Percentiles rank a stretch among this genome's conserved stretches.
Evolutionary conservation across 176 grass and related monocot species (phyloP).

Genomic region (Alopecurus myosuroides): DNA sequence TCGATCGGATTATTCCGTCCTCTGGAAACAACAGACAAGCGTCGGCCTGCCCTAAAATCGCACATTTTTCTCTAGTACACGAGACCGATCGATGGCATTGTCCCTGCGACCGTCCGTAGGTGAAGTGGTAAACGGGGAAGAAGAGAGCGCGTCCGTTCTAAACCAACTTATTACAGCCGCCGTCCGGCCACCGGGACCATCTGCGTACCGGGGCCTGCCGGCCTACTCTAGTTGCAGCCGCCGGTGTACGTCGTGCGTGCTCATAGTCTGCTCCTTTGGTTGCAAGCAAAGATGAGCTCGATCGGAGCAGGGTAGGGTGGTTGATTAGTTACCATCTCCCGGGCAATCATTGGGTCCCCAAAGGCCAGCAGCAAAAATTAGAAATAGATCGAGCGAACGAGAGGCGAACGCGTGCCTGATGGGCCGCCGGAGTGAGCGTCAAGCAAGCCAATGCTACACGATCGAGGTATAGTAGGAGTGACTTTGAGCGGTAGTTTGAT

Average conservation of each 20-base stretch:
- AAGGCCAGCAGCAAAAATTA: constrained; percentile 33
- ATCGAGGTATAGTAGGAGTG: background rate
- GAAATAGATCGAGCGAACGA: too few relatives aligned
- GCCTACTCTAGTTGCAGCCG: background rate
- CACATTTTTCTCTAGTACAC: background rate
- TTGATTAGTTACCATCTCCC: background rate
- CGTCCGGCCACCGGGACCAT: background rate
- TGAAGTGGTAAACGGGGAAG: too few relatives aligned
- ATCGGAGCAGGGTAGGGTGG: background rate
- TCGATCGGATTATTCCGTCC: background rate
- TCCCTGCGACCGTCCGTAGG: background rate
- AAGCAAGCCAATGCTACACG: constrained; percentile 26
- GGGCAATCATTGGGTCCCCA: constrained; percentile 49
- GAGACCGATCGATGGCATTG: background rate
- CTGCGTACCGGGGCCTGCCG: background rate
- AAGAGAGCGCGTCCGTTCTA: too few relatives aligned
- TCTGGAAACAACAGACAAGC: background rate
- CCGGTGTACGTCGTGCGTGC: background rate
- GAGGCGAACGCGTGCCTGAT: background rate
- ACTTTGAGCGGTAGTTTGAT: background rate
- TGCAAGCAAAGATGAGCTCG: constrained; percentile 43
- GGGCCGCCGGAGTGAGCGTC: constrained; percentile 28
- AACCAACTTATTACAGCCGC: background rate
- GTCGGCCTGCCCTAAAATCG: background rate
- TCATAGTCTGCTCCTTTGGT: constrained; percentile 34